Conservation (phyloP, 495 filamentous ascomycete species). For the Podospora tetraspora region DNA sequence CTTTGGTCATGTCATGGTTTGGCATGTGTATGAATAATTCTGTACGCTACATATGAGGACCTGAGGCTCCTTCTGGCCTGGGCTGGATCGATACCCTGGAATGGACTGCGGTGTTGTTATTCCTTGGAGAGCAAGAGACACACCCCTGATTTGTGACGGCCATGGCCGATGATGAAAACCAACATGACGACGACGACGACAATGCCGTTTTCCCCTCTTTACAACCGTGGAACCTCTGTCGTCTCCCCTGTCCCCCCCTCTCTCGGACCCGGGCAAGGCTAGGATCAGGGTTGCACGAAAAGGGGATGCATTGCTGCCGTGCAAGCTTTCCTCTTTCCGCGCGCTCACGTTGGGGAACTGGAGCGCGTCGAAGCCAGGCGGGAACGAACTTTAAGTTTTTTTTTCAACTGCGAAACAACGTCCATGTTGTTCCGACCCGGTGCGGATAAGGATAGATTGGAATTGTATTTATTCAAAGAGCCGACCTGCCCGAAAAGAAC, state of each 20-base stretch:
- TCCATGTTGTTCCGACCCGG: not conserved
- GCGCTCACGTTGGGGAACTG: not conserved
- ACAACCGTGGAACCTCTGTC: slow-evolving; percentile 6
- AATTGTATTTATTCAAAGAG: not conserved
- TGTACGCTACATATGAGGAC: slow-evolving; percentile 4
- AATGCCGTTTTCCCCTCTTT: not conserved
- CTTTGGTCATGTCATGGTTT: not conserved
- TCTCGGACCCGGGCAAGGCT: not conserved
- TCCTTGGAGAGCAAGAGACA: not conserved
- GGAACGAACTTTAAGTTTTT: too few species aligned
- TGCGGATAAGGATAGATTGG: not conserved
- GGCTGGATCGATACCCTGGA: not conserved
- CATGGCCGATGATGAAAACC: not conserved
- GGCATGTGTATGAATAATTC: slow-evolving; percentile 17
- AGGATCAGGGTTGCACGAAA: slow-evolving; percentile 18
- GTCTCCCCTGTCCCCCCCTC: not conserved
- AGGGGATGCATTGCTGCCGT: slow-evolving; percentile 24
- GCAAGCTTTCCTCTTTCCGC: not conserved
- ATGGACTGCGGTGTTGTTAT: not conserved
- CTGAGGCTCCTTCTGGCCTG: not conserved
- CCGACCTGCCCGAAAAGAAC: slow-evolving; percentile 5
- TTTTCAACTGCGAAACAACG: too few species aligned
- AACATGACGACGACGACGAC: not conserved
- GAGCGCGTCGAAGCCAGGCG: not conserved
- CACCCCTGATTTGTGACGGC: not conserved